These are phyloP conservation scores for Globisporangium emineosum DNA, from an alignment of 352 stramenopile species.

Conservation along the genomic window DNA sequence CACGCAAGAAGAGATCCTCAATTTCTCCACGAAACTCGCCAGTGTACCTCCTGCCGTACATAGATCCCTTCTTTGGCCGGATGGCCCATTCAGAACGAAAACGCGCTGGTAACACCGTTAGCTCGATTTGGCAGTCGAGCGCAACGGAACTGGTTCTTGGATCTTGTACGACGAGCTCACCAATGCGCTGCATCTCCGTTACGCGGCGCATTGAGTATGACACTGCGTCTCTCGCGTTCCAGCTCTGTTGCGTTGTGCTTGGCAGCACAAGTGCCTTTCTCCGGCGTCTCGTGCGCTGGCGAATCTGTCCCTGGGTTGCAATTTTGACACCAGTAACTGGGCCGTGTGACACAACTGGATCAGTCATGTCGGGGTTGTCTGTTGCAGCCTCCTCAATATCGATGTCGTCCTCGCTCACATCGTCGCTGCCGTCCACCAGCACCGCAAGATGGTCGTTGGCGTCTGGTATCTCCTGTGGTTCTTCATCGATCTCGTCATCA, in stretches of 20 bases:
- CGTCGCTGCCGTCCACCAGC: too few relatives aligned
- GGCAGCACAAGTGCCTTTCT: neutral
- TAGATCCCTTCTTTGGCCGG: neutral
- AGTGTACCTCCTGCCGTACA: slow-evolving; percentile 1
- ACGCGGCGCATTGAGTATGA: too few relatives aligned
- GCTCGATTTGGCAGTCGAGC: neutral
- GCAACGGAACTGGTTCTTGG: neutral
- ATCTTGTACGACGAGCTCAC: neutral
- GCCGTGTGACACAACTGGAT: neutral
- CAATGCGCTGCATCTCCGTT: neutral
- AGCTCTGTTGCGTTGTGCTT: too few relatives aligned
- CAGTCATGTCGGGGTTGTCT: too few relatives aligned
- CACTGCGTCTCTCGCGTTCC: too few relatives aligned
- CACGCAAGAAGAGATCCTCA: neutral
- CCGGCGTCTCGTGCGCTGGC: neutral
- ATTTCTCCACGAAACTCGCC: neutral
- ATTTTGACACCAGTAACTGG: slow-evolving; percentile 1
- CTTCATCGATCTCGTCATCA: too few relatives aligned
- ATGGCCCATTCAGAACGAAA: neutral
- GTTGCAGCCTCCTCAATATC: too few relatives aligned
- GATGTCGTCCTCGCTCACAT: too few relatives aligned
- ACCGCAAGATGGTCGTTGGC: too few relatives aligned
- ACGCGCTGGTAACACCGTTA: neutral
- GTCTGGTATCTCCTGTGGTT: too few relatives aligned
- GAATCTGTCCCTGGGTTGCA: slow-evolving; percentile 2